Conservation (phyloP, 495 filamentous ascomycete genomes). For the Talaromyces wortmannii region DNA sequence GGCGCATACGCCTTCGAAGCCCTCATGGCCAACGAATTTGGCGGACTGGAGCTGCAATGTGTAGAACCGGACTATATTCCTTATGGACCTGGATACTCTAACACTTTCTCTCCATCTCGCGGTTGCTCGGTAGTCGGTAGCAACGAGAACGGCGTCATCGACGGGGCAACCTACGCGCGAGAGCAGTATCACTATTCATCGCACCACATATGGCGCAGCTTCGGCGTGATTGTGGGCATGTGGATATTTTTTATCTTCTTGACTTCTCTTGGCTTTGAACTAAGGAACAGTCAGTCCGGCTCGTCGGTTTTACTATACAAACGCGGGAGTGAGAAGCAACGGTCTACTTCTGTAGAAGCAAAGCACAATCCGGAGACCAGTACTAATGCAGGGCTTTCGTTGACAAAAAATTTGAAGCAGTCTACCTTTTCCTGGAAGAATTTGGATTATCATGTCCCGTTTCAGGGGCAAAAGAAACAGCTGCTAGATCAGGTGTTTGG, state of each 20-base stretch:
- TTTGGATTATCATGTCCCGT: conserved; percentile 64
- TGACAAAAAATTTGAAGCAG: conserved; percentile 39
- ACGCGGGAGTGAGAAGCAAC: conserved; percentile 38
- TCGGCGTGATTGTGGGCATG: conserved; percentile 74
- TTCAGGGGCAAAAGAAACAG: conserved; percentile 48
- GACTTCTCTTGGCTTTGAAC: conserved; percentile 58
- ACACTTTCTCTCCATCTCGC: conserved; percentile 4
- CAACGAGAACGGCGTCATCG: conserved; percentile 33
- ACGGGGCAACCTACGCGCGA: conserved; percentile 44
- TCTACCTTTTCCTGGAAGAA: conserved; percentile 56
- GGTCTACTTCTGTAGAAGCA: conserved; percentile 19
- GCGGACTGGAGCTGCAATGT: conserved; percentile 28
- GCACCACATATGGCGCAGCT: conserved; percentile 53
- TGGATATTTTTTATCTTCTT: conserved; percentile 62
- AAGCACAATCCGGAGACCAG: conserved; percentile 2
- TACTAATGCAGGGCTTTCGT: conserved; percentile 13
- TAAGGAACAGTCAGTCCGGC: conserved; percentile 56
- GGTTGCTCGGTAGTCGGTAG: conserved; percentile 51
- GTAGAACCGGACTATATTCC: conserved; percentile 36
- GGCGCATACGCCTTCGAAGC: conserved; percentile 50
- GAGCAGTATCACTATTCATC: conserved; percentile 48
- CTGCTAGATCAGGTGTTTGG: conserved; percentile 59
- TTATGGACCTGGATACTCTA: not conserved
- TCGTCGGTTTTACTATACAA: conserved; percentile 57
- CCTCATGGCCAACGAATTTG: conserved; percentile 55